phyloP scores from a whole-genome alignment of 1,139 yeast species.

The Suhomyces ambrosiae region DNA sequence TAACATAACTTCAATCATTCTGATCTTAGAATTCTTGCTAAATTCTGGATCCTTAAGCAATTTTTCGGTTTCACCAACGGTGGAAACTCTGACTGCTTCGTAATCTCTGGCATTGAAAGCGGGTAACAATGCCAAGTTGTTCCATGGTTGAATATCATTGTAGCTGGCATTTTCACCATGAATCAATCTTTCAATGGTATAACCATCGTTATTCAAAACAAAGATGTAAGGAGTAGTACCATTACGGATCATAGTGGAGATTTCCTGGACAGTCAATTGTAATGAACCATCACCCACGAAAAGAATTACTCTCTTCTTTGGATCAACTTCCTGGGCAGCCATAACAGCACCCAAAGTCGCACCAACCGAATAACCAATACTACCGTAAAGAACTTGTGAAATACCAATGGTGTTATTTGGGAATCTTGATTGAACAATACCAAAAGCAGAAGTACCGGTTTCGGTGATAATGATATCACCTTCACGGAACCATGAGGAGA shows the following conservation, averaged over 20 bases:
- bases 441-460: conserved; percentile 47
- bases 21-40: conserved; percentile 62
- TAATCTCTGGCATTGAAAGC: conserved; percentile 70
- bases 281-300: conserved; percentile 91
- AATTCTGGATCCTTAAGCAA: conserved; percentile 58
- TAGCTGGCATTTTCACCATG: conserved; percentile 77
- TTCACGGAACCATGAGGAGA: conserved; percentile 35
- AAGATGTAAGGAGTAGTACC: conserved; percentile 68
- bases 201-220: conserved; percentile 82
- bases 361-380: conserved; percentile 36
- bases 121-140: conserved; percentile 67
- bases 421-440: conserved; percentile 40
- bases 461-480: conserved; percentile 42
- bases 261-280: conserved; percentile 86
- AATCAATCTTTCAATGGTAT: conserved; percentile 85
- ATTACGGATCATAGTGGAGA: conserved; percentile 78
- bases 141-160: conserved; percentile 84
- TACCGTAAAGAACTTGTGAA: conserved; percentile 41
- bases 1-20: conserved; percentile 78
- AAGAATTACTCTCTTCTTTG: conserved; percentile 69
- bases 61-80: conserved; percentile 66
- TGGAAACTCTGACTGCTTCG: conserved; percentile 57
- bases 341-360: conserved; percentile 34
- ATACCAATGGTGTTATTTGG: conserved; percentile 41
- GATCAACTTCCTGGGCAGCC: conserved; percentile 63